A percentile compares a stretch with the other conserved stretches of the same genome.
phyloP scores from a whole-genome alignment of 2,329 filamentous ascomycete species.

The Pseudocercospora ulei region DNA sequence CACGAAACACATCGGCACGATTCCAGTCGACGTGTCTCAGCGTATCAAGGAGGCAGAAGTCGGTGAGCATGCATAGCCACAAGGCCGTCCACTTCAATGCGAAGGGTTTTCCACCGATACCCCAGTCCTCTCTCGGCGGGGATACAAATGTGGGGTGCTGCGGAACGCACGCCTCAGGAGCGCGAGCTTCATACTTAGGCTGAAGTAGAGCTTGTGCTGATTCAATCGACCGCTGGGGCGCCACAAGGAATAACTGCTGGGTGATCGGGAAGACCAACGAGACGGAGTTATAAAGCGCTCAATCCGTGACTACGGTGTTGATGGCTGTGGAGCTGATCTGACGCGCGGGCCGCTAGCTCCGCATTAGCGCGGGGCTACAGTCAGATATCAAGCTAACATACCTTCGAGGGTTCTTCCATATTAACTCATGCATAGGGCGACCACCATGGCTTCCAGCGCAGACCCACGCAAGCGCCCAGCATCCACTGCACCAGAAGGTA shows the following conservation, averaged over 20 bases:
- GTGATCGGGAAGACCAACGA: conserved; percentile 41
- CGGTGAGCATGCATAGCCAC: conserved; percentile 41
- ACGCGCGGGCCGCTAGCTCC: no score
- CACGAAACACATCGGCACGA: conserved; percentile 36
- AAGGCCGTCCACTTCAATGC: conserved; percentile 39
- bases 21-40: conserved; percentile 38
- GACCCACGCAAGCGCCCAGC: conserved; percentile 5
- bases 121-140: background rate
- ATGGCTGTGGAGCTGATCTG: conserved; percentile 35
- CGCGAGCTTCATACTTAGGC: conserved; percentile 22
- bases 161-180: conserved; percentile 33
- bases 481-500: background rate
- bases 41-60: conserved; percentile 42
- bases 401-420: no score
- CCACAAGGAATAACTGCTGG: conserved; percentile 44
- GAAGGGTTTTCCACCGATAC: conserved; percentile 38
- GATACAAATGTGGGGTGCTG: conserved; percentile 34
- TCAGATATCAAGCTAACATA: no score
- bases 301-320: conserved; percentile 37
- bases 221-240: conserved; percentile 41
- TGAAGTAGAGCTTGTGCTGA: conserved; percentile 36
- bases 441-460: background rate
- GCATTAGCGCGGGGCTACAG: no score
- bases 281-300: conserved; percentile 41
- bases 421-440: background rate